Base-by-base conservation (phyloP, 176 grass and related monocot genomes). In the Musa troglodytarum region DNA sequence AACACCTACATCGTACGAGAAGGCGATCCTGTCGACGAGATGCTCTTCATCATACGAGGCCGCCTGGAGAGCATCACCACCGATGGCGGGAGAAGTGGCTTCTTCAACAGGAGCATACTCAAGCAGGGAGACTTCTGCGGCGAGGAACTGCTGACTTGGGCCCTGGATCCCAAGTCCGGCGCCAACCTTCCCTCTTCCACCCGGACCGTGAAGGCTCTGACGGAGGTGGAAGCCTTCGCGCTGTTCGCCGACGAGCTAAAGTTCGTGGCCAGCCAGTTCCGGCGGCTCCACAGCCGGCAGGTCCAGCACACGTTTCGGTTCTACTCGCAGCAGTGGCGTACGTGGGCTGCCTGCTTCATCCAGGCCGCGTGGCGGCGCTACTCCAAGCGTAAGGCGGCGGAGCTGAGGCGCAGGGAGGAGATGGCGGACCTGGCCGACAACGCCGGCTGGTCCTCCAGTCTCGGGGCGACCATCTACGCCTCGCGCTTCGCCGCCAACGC, bases 321-420 rank as follows among this genome's bases (percentile, higher is more conserved):
- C 81, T 92, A 92, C 74, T 92, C 87, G 11, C 90, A 92, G 73
- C 84, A 92, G 82, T 92, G 90, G 90, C 74, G 90, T 23, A 87
- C 86, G 0, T 89, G 86, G 86, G 90, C 90, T 2, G 78, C 89
- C 50, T 86, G 83, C 63, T 92, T 88, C 76, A 77, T 92, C 67
- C 83, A 92, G 74, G 86, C 89, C 0, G 89, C 89, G 0, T 92
- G 89, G 83, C 73, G 89, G 0, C 23, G 89, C 0, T 87, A 88
- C 53, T 64, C 80, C 53, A 92, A 88, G 83, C 65, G 90, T 54
- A 86, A 71, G 79, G 59, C 65, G 1, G 81, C 86, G 5, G 89
- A 92, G 67, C 51, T 52, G 28, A 81, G 83, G 19, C 83, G 79
- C 7, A 84, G 57, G 55, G 81, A 82, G 56, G 83, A 87, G 11